Percentiles rank a stretch among this genome's conserved stretches.
phyloP scores from a whole-genome alignment of 441 rosid species.

The Gossypium davidsonii region DNA sequence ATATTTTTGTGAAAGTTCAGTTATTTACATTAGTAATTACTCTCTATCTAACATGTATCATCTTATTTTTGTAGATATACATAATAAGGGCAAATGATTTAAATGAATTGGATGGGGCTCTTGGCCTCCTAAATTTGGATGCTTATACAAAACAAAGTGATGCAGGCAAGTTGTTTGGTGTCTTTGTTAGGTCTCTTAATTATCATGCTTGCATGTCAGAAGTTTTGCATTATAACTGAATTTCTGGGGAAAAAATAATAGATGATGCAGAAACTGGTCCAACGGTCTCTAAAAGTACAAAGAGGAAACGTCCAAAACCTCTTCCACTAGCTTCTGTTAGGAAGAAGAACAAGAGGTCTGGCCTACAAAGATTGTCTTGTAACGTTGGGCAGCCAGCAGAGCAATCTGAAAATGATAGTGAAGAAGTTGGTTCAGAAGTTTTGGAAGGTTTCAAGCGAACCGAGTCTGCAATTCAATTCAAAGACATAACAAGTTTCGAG shows the following conservation, averaged over 20 bases:
- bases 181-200: conserved; percentile 8
- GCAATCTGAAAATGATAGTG: conserved; percentile 59
- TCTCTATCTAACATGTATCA: not conserved
- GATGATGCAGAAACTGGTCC: conserved; percentile 24
- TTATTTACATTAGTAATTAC: not conserved
- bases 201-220: not conserved
- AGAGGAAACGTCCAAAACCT: conserved; percentile 39
- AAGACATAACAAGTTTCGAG: conserved; percentile 36
- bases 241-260: conserved; percentile 7
- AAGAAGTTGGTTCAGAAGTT: conserved; percentile 63
- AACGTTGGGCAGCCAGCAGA: conserved; percentile 26
- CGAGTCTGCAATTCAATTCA: conserved; percentile 34
- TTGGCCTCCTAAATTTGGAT: conserved; percentile 62
- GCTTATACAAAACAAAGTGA: conserved; percentile 42
- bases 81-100: conserved; percentile 55
- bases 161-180: conserved; percentile 46
- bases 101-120: conserved; percentile 58
- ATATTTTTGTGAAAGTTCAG: not conserved
- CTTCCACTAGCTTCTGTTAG: conserved; percentile 41
- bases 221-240: conserved; percentile 11
- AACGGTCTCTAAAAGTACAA: conserved; percentile 20
- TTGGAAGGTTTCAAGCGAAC: conserved; percentile 50
- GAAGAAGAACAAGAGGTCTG: conserved; percentile 36
- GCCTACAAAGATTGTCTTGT: conserved; percentile 25
- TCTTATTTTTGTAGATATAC: conserved; percentile 41